phyloP scores from a whole-genome alignment of 768 basidiomycete species.

The Pleurotus tuber-regium region DNA sequence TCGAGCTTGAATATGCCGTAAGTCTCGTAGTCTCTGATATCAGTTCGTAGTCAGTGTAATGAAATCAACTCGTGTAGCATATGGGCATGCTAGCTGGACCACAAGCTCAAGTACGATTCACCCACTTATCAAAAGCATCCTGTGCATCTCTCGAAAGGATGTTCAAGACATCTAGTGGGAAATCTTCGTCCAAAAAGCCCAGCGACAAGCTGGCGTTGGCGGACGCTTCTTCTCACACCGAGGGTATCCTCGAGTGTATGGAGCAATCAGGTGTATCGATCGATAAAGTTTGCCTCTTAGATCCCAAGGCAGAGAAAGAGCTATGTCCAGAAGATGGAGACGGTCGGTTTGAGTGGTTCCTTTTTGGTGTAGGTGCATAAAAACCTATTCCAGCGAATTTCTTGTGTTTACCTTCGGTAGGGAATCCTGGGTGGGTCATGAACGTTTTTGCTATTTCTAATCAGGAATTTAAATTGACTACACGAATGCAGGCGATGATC shows the following conservation, averaged over 20 bases:
- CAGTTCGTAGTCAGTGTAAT: constrained; percentile 1
- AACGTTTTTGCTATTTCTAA: no score
- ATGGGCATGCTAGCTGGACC: constrained; percentile 79
- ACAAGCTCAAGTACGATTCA: constrained; percentile 71
- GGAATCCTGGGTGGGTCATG: constrained; percentile 31
- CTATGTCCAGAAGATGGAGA: constrained; percentile 78
- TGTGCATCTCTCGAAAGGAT: constrained; percentile 44
- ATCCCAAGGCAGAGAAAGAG: constrained; percentile 75
- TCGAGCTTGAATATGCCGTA: constrained; percentile 87
- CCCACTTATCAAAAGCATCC: constrained; percentile 79
- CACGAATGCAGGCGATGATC: constrained; percentile 75
- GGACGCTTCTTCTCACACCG: constrained; percentile 43
- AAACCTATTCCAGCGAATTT: no score
- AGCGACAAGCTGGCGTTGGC: constrained; percentile 23
- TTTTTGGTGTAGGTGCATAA: constrained; percentile 87
- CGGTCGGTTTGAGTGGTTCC: constrained; percentile 78
- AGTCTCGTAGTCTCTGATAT: constrained; percentile 20
- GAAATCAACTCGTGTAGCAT: constrained; percentile 45
- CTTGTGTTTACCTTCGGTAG: no score
- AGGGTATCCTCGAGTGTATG: constrained; percentile 62
- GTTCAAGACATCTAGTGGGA: constrained; percentile 26
- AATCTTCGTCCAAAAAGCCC: constrained; percentile 6
- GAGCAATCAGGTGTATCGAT: constrained; percentile 35
- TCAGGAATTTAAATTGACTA: no score
- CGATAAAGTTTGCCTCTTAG: constrained; percentile 84